phyloP scores from a whole-genome alignment of 2,329 filamentous ascomycete species.

The Colletotrichum navitas region DNA sequence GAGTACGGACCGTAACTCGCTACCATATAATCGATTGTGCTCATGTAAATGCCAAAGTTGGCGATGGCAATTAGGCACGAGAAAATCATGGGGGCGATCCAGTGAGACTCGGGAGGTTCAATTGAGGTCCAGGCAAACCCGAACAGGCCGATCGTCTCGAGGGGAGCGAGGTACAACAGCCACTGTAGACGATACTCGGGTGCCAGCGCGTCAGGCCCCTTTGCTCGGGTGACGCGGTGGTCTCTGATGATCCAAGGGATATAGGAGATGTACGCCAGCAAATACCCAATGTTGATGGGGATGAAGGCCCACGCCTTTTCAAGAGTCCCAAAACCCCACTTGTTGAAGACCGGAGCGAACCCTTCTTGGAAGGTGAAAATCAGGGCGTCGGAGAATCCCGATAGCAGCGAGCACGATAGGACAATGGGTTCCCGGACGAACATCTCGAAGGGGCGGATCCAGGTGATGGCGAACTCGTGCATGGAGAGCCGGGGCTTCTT shows the following conservation, averaged over 20 bases:
- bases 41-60: conserved; percentile 74
- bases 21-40: conserved; percentile 77
- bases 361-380: conserved; percentile 77
- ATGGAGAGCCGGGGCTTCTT: conserved; percentile 55
- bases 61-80: conserved; percentile 71
- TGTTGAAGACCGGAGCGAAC: conserved; percentile 68
- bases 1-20: conserved; percentile 75
- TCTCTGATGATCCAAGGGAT: conserved; percentile 63
- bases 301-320: conserved; percentile 44
- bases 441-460: conserved; percentile 73
- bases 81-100: conserved; percentile 73
- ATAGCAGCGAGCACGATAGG: conserved; percentile 69
- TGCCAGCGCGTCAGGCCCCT: conserved; percentile 55
- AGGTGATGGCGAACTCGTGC: conserved; percentile 60
- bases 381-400: conserved; percentile 73
- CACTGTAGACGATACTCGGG: conserved; percentile 71
- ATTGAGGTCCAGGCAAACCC: conserved; percentile 72
- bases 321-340: conserved; percentile 67
- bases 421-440: conserved; percentile 76
- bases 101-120: conserved; percentile 66
- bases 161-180: conserved; percentile 70
- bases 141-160: conserved; percentile 70
- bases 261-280: conserved; percentile 70
- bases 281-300: conserved; percentile 60
- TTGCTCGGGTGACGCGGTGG: conserved; percentile 54